Percentiles rank a stretch among this genome's conserved stretches.
These are phyloP conservation scores for Teunomyces gatunensis DNA, from an alignment of 805 yeast genomes.

Conservation along the genomic window DNA sequence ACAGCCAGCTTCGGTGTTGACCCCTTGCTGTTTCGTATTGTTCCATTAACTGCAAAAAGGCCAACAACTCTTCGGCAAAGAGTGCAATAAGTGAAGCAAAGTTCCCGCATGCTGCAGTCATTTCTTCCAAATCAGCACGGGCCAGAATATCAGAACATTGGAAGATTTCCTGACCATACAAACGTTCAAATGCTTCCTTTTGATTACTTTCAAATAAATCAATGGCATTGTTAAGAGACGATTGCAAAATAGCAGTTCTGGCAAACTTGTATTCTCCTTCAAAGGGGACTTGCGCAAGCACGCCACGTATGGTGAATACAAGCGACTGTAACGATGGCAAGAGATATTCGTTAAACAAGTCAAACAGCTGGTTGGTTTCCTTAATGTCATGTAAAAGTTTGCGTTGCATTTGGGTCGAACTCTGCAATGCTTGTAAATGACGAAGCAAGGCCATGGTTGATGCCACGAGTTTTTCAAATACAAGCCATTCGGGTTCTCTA, in stretches of 20 bases:
- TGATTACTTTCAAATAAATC: constrained; percentile 58
- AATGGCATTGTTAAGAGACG: constrained; percentile 49
- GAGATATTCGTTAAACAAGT: constrained; percentile 60
- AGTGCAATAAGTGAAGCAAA: constrained; percentile 65
- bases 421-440: constrained; percentile 63
- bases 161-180: constrained; percentile 58
- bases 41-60: constrained; percentile 44
- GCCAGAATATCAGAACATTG: constrained; percentile 31
- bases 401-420: constrained; percentile 69
- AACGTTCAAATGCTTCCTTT: constrained; percentile 49
- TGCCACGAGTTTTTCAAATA: constrained; percentile 46
- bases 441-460: constrained; percentile 51
- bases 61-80: constrained; percentile 55
- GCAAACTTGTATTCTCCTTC: constrained; percentile 38
- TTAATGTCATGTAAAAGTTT: constrained; percentile 39
- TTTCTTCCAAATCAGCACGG: constrained; percentile 69
- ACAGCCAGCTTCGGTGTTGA: constrained; percentile 41
- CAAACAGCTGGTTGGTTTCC: constrained; percentile 48
- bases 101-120: constrained; percentile 82
- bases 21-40: constrained; percentile 32
- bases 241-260: constrained; percentile 42
- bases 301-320: constrained; percentile 59
- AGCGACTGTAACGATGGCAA: constrained; percentile 74
- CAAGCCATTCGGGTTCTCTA: constrained; percentile 49
- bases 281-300: constrained; percentile 59